Evolutionary conservation across 495 filamentous ascomycete species (phyloP), one percentile per base, ranked within the genome.

Genomic region (Filosporella fistucella): DNA sequence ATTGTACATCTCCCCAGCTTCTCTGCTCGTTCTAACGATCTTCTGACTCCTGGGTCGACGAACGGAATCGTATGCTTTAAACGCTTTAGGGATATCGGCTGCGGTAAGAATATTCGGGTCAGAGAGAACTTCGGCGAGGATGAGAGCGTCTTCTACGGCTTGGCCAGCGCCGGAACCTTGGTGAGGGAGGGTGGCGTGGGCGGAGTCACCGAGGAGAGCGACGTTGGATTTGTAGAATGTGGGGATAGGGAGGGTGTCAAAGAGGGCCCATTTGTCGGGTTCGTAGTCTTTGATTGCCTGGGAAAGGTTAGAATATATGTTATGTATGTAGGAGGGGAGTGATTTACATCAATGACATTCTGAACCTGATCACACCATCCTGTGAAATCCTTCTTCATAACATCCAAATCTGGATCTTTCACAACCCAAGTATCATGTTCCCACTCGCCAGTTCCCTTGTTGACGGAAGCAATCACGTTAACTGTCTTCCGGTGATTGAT

Each of bases 241-340:
- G 2, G 64, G 56, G 0, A 59, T 49, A 2, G 67, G 67, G 0
- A 20, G n/a, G 17, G 11, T 54, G 8, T 73, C 70, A 41, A 67
- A 73, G 12, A 71, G 51, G 0, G 52, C 68, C 66, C 66, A 73
- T n/a, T n/a, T n/a, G n/a, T n/a, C n/a, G n/a, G n/a, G n/a, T n/a
- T n/a, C n/a, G n/a, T n/a, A n/a, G n/a, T n/a, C n/a, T n/a, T n/a
- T n/a, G n/a, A n/a, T n/a, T n/a, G n/a, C n/a, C n/a, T n/a, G n/a
- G n/a, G n/a, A n/a, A n/a, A n/a, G n/a, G n/a, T n/a, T n/a, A n/a
- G n/a, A n/a, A n/a, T n/a, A n/a, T n/a, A n/a, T n/a, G n/a, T n/a
- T n/a, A n/a, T n/a, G n/a, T n/a, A n/a, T n/a, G n/a, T n/a, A n/a
- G n/a, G n/a, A n/a, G n/a, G n/a, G n/a, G n/a, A n/a, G n/a, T n/a